Conservation (phyloP, 352 stramenopile species). For the Globisporangium orthogonon region DNA sequence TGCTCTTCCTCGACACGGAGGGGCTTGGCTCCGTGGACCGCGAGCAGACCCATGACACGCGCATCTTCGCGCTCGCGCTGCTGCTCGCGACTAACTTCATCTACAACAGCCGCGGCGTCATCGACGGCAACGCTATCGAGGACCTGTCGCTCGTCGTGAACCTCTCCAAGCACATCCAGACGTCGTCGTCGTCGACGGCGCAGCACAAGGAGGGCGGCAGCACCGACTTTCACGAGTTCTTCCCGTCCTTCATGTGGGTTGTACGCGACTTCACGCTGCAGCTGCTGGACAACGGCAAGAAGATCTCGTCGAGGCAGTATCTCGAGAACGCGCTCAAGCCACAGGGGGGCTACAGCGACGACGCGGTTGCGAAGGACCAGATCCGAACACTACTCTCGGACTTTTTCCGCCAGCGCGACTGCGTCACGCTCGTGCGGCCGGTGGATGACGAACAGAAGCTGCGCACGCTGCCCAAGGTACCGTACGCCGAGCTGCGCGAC, state of each 20-base stretch:
- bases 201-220: slow-evolving; percentile 11
- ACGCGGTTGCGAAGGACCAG: slow-evolving; percentile 72
- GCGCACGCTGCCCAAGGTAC: slow-evolving; percentile 53
- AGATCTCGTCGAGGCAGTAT: slow-evolving; percentile 87
- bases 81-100: slow-evolving; percentile 85
- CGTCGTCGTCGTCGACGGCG: slow-evolving; percentile 44
- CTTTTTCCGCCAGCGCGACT: slow-evolving; percentile 87
- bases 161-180: slow-evolving; percentile 88
- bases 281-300: slow-evolving; percentile 80
- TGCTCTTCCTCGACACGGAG: slow-evolving; percentile 88
- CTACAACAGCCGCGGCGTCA: slow-evolving; percentile 89
- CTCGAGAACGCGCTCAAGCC: slow-evolving; percentile 84
- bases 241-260: slow-evolving; percentile 87
- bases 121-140: slow-evolving; percentile 87
- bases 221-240: slow-evolving; percentile 72
- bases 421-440: slow-evolving; percentile 85
- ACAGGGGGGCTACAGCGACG: slow-evolving; percentile 67
- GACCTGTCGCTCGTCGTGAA: slow-evolving; percentile 89
- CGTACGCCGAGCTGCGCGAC: slow-evolving; percentile 67
- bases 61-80: slow-evolving; percentile 86
- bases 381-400: slow-evolving; percentile 70
- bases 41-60: slow-evolving; percentile 85
- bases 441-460: slow-evolving; percentile 85
- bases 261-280: slow-evolving; percentile 88
- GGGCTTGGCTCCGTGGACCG: slow-evolving; percentile 79